phyloP scores from a whole-genome alignment of 2,329 filamentous ascomycete genomes.

The Fusarium foetens region DNA sequence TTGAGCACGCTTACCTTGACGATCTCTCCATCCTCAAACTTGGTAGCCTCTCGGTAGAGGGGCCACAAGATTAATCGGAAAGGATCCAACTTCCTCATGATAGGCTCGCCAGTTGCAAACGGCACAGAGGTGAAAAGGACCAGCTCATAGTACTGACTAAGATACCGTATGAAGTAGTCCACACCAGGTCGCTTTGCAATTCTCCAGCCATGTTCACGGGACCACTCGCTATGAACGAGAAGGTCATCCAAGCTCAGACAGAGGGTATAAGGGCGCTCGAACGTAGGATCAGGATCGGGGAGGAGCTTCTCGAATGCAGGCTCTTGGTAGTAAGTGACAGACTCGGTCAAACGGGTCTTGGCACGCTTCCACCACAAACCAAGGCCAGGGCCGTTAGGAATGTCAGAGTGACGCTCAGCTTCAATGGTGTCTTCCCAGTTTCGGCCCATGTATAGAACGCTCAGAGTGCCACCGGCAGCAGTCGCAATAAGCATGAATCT shows the following conservation, averaged over 20 bases:
- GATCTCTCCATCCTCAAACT: conserved; percentile 95
- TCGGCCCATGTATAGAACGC: conserved; percentile 80
- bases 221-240: conserved; percentile 94
- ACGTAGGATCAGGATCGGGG: conserved; percentile 80
- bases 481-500: conserved; percentile 77
- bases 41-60: conserved; percentile 94
- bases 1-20: conserved; percentile 75
- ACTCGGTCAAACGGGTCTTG: conserved; percentile 76
- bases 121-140: conserved; percentile 95
- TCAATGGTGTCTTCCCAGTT: conserved; percentile 90
- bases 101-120: conserved; percentile 82
- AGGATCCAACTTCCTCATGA: conserved; percentile 93
- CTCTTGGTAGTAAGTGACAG: conserved; percentile 93
- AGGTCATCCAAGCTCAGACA: conserved; percentile 94
- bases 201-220: conserved; percentile 92
- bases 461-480: conserved; percentile 64
- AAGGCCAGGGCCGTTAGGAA: conserved; percentile 82
- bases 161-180: conserved; percentile 96
- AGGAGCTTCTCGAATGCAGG: conserved; percentile 94
- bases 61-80: conserved; percentile 97
- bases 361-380: conserved; percentile 83
- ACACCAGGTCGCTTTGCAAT: conserved; percentile 93
- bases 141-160: conserved; percentile 97
- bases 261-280: conserved; percentile 89
- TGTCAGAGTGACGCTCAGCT: conserved; percentile 72